Base-by-base conservation (phyloP, 2,329 filamentous ascomycete genomes). In the Colletotrichum costaricense region DNA sequence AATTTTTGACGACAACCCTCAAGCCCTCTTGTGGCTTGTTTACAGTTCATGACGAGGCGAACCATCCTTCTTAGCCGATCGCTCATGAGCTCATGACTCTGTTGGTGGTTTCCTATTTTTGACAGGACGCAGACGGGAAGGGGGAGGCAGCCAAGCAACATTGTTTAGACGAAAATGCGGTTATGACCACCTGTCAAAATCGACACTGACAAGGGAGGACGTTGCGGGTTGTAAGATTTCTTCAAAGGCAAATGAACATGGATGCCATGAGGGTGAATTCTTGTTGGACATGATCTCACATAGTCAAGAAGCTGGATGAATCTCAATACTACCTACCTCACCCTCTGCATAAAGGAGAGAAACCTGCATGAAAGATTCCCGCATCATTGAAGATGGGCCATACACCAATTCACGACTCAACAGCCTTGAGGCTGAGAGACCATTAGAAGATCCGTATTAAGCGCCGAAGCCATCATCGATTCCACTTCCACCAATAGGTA, bases 121-220 rank as follows among this genome's bases (percentile, higher is more conserved):
- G 28, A 64, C 38, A 19, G 24, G 19, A 59, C 9, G 54, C 46
- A 11, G 30, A 54, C 28, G 28, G 46, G 59, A 30, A 56, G 35
- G 2, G 24, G 26, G 35, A 11, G 24, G 38, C 11, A 46, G 56
- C 56, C 68, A 67, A 71, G 46, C 30, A 33, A 35, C 49, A 67
- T 46, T 62, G 56, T 71, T 67, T n/a, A 35, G 63, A 71, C 56
- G 68, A 49, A 65, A 65, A 26, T 54, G 55, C 30, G 55, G 67
- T 60, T 30, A 55, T 67, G 38, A 16, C 24, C 68, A 26, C 46
- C 56, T 67, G 68, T 62, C 63, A 71, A 71, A n/a, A 14, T 52
- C 9, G 26, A 38, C n/a, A 59, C 7, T 49, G 67, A 57, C 59
- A 55, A 16, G 56, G 65, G 42, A 63, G 52, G 16, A 49, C 38